Base-by-base conservation (phyloP, 2,329 filamentous ascomycete species). In the Fusarium nanum region DNA sequence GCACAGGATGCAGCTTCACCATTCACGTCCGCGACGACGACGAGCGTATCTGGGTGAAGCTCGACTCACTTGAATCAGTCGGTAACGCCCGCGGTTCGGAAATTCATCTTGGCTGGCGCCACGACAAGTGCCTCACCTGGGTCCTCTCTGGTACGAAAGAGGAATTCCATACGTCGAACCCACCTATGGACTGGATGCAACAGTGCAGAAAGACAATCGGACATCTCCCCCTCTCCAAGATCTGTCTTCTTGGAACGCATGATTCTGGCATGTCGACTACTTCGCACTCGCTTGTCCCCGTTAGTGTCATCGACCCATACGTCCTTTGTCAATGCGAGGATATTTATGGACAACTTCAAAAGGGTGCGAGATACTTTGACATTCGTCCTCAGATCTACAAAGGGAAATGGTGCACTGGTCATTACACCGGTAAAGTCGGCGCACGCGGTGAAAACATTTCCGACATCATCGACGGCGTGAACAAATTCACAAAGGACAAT, bases 231-330 rank as follows among this genome's bases (percentile, higher is more conserved):
- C 18, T 64, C 16, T 64, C 61, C 22, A 60, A 64, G 13, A 50
- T 64, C 5, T 64, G 61, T 5, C 13, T 64, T 28, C 0, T 64
- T 0, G 61, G 61, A 1, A 64, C 61, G 1, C 61, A 64, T 7
- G 60, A 64, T 23, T 64, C 61, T 3, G 61, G 45, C 7, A 64
- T 64, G 61, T 64, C 60, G 1, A 48, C 34, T 20, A 23, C 63
- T 1, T 50, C 50, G 1, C 61, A 64, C 10, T 64, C 25, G 1
- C 60, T 64, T 25, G 40, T 64, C 0, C 61, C 61, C 0, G 58
- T 55, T 0, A 62, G 61, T 3, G 42, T 58, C 1, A 64, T 64
- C 3, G 61, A 64, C 4, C 58, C 59, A 1, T 64, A 64, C 5
- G 61, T 64, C 2, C 23, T 64, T 1, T 64, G 61, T 6, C 61